Evolutionary conservation across 441 rosid species (phyloP).

Genomic region (Euphorbia schlechtendalii): DNA sequence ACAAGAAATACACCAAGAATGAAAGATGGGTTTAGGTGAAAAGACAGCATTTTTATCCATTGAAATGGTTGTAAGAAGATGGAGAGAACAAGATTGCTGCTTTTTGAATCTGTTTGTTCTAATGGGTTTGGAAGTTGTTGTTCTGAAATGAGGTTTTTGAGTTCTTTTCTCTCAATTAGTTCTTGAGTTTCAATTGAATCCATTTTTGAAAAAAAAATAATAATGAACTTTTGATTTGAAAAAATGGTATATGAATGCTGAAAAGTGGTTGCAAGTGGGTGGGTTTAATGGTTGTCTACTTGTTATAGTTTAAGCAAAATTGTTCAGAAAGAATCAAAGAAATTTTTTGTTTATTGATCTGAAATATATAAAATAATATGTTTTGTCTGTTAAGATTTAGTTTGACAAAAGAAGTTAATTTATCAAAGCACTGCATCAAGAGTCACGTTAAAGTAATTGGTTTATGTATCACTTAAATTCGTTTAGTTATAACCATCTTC

Average conservation of each 20-base stretch:
- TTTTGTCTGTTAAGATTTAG: too few species aligned
- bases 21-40: conserved; percentile 52
- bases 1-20: conserved; percentile 54
- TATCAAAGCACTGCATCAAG: too few species aligned
- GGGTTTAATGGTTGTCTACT: too few species aligned
- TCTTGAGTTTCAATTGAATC: conserved; percentile 20
- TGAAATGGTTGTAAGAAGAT: conserved; percentile 51
- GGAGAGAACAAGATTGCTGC: conserved; percentile 17
- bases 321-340: too few species aligned
- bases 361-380: not conserved
- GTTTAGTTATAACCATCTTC: too few species aligned
- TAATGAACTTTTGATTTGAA: too few species aligned
- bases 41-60: conserved; percentile 68
- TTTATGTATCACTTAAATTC: too few species aligned
- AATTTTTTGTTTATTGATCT: not conserved
- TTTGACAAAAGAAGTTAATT: too few species aligned
- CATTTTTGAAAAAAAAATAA: not conserved
- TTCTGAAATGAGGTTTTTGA: conserved; percentile 3
- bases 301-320: too few species aligned
- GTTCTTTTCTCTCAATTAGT: conserved; percentile 10
- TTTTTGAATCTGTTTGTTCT: conserved; percentile 8
- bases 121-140: not conserved
- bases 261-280: too few species aligned
- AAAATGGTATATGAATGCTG: too few species aligned
- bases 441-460: too few species aligned